Percentiles rank a stretch among this genome's conserved stretches.
These are phyloP conservation scores for Fusarium bactridioides DNA, from an alignment of 2,329 filamentous ascomycete genomes.

Conservation along the genomic window DNA sequence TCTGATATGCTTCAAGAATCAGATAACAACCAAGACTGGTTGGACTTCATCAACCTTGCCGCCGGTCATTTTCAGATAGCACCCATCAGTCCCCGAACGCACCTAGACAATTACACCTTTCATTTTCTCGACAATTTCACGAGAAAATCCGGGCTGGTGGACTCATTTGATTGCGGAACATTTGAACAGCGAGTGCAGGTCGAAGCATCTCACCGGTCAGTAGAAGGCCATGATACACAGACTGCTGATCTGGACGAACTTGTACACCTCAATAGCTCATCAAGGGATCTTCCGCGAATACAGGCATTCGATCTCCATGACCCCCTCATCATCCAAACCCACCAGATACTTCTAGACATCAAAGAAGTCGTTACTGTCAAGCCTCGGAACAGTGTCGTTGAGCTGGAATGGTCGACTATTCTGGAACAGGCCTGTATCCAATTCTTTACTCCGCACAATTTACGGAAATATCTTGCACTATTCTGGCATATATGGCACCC, in stretches of 20 bases:
- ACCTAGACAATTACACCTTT: not conserved
- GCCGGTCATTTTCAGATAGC: not conserved
- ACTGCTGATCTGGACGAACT: rapidly evolving
- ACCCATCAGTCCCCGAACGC: not conserved
- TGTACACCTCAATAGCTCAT: no score
- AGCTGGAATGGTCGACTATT: not conserved
- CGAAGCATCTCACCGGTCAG: rapidly evolving
- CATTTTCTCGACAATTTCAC: slow-evolving; percentile 8
- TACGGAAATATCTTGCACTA: not conserved
- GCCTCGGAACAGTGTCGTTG: not conserved
- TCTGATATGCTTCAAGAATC: not conserved
- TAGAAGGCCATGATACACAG: rapidly evolving
- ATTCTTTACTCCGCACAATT: not conserved
- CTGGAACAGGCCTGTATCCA: not conserved
- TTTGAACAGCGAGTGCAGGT: not conserved
- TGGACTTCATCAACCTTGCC: not conserved
- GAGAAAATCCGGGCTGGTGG: not conserved
- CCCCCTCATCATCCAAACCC: not conserved
- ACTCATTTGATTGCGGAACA: not conserved
- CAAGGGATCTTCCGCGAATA: rapidly evolving
- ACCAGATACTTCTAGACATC: not conserved
- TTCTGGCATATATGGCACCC: slow-evolving; percentile 10
- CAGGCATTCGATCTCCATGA: not conserved
- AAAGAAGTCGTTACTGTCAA: not conserved
- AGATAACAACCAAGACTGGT: not conserved